Evolutionary conservation across 2,329 filamentous ascomycete species (phyloP).

Genomic region (Tolypocladium album): DNA sequence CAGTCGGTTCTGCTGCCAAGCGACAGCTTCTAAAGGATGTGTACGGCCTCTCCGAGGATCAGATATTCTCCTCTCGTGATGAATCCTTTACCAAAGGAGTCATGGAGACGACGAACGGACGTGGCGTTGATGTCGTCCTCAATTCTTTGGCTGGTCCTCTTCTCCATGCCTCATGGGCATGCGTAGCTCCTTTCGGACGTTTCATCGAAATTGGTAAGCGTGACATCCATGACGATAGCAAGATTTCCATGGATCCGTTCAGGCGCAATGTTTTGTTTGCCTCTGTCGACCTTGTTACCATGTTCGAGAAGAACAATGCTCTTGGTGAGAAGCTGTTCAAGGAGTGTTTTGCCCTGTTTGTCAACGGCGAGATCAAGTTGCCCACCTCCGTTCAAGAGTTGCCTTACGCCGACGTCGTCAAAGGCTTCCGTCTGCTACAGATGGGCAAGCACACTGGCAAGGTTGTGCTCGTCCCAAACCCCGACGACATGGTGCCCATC

Average conservation of each 20-base stretch:
- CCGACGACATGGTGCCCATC: neutral
- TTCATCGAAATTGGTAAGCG: neutral
- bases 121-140: neutral
- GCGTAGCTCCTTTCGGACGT: neutral
- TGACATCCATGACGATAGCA: neutral
- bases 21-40: slow-evolving; percentile 12
- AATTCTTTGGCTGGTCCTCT: neutral
- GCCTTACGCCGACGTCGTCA: neutral
- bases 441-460: neutral
- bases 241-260: neutral
- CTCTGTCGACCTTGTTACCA: neutral
- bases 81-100: neutral
- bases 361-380: neutral
- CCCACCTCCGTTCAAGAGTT: neutral
- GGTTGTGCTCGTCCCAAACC: neutral
- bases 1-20: slow-evolving; percentile 19
- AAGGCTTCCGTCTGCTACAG: neutral
- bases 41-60: neutral
- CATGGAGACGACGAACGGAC: neutral
- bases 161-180: neutral
- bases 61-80: neutral
- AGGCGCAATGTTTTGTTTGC: neutral
- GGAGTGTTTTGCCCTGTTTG: neutral
- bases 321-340: neutral
- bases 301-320: neutral